Evolutionary conservation across 164 flowering plant species (phyloP).

Genomic region (Cinnamomum chago): DNA sequence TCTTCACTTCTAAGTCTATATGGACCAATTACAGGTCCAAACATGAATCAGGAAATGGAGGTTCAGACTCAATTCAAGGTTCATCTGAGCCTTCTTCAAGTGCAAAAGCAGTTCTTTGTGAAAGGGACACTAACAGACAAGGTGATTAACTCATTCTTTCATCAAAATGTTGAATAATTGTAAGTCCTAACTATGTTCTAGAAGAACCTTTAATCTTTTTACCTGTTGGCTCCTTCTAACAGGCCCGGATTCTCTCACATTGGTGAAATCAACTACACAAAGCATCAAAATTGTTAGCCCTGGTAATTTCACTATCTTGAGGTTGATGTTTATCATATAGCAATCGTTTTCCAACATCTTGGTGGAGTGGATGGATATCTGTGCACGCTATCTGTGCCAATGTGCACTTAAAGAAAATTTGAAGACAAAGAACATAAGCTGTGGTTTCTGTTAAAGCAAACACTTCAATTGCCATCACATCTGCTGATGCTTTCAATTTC

Average conservation of each 20-base stretch:
- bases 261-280: conserved; percentile 51
- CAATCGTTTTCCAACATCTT: too few species aligned
- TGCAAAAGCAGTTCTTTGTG: conserved; percentile 44
- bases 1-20: too few species aligned
- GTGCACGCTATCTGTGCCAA: too few species aligned
- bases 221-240: conserved; percentile 6
- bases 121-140: conserved; percentile 37
- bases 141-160: conserved; percentile 31
- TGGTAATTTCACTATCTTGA: conserved; percentile 33
- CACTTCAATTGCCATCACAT: too few species aligned
- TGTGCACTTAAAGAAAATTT: too few species aligned
- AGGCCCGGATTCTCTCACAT: conserved; percentile 50
- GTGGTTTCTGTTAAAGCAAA: too few species aligned
- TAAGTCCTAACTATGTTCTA: not conserved
- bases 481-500: too few species aligned
- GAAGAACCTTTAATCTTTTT: not conserved
- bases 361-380: too few species aligned
- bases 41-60: conserved; percentile 20
- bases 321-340: too few species aligned
- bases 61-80: conserved; percentile 28
- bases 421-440: too few species aligned
- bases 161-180: not conserved
- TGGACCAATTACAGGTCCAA: conserved; percentile 9
- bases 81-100: conserved; percentile 36
- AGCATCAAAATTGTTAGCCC: conserved; percentile 63